These are phyloP conservation scores for Cryptosporidium meleagridis DNA, from an alignment of 169 alveolate species.

Conservation along the genomic window DNA sequence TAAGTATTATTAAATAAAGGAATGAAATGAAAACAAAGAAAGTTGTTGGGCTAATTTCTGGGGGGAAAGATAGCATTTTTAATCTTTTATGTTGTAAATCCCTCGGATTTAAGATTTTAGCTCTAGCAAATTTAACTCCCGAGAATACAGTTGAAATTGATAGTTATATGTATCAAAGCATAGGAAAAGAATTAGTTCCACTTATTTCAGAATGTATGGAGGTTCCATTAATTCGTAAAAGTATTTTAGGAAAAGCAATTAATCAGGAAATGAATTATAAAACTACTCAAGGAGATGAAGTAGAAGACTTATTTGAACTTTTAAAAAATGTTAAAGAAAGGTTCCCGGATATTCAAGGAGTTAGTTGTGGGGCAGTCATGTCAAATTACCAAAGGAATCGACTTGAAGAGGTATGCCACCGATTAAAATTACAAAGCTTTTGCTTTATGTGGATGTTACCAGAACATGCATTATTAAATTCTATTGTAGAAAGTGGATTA, in stretches of 20 bases:
- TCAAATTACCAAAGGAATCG: slow-evolving; percentile 95
- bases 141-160: slow-evolving; percentile 87
- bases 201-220: slow-evolving; percentile 94
- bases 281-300: slow-evolving; percentile 90
- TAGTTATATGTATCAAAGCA: slow-evolving; percentile 96
- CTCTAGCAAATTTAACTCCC: slow-evolving; percentile 75
- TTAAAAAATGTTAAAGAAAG: slow-evolving; percentile 82
- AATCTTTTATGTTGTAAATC: slow-evolving; percentile 78
- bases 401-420: slow-evolving; percentile 93
- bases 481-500: slow-evolving; percentile 91
- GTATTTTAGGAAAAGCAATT: slow-evolving; percentile 84
- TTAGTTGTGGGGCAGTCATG: slow-evolving; percentile 96
- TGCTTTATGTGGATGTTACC: slow-evolving; percentile 87
- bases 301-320: slow-evolving; percentile 92
- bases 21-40: slow-evolving; percentile 76
- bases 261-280: slow-evolving; percentile 86
- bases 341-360: slow-evolving; percentile 90
- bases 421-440: slow-evolving; percentile 79
- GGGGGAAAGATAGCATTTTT: slow-evolving; percentile 89
- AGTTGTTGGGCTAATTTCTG: slow-evolving; percentile 87
- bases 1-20: not conserved
- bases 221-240: slow-evolving; percentile 87
- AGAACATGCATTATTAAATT: slow-evolving; percentile 87
- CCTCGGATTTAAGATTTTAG: slow-evolving; percentile 76
- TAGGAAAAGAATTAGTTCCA: slow-evolving; percentile 92